A percentile compares a stretch with the other conserved stretches of the same genome.
Evolutionary conservation across 352 stramenopile genomes (phyloP).

Genomic region (Globisporangium nodosum): DNA sequence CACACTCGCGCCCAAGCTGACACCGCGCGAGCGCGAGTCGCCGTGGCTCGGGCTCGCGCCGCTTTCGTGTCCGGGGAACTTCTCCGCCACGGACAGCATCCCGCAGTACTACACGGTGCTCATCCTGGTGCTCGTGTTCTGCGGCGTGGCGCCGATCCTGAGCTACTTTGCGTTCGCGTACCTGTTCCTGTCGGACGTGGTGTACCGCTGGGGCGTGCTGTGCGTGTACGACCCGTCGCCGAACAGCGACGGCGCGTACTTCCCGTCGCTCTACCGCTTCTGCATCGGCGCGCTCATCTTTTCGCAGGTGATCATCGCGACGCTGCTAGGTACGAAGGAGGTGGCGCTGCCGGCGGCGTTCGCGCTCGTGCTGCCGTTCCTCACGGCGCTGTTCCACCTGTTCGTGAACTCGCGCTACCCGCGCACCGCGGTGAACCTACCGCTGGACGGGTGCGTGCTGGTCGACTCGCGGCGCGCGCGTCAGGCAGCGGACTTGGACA

Average conservation of each 20-base stretch:
- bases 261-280: conserved; percentile 78
- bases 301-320: conserved; percentile 74
- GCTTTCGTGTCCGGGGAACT: conserved; percentile 51
- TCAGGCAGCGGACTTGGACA: conserved; percentile 51
- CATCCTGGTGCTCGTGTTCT: conserved; percentile 75
- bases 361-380: conserved; percentile 58
- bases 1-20: conserved; percentile 72
- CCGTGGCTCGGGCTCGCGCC: conserved; percentile 68
- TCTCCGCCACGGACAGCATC: conserved; percentile 47
- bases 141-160: conserved; percentile 66
- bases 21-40: conserved; percentile 56
- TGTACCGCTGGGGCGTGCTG: conserved; percentile 68
- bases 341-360: conserved; percentile 51
- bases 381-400: conserved; percentile 63
- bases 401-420: conserved; percentile 69
- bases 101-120: conserved; percentile 71
- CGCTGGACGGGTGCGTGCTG: conserved; percentile 70
- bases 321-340: conserved; percentile 68
- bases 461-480: conserved; percentile 51
- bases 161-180: conserved; percentile 74
- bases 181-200: conserved; percentile 64
- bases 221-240: conserved; percentile 71
- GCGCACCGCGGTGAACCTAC: conserved; percentile 58
- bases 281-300: conserved; percentile 74
- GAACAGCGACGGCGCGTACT: conserved; percentile 62